phyloP scores from a whole-genome alignment of 257 asterid species.

The Capsicum rhomboideum region DNA sequence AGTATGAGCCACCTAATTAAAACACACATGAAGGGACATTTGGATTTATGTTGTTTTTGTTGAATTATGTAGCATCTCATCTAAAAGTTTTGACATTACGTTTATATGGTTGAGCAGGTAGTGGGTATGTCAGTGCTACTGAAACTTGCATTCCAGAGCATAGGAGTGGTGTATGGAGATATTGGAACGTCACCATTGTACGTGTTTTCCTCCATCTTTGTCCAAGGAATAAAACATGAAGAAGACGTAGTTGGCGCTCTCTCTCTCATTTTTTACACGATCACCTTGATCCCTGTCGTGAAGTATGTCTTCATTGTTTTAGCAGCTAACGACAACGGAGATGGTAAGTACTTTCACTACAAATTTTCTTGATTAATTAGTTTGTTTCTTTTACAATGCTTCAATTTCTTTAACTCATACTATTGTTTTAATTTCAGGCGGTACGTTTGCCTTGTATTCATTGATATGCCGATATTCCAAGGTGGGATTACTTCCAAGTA shows the following conservation, averaged over 20 bases:
- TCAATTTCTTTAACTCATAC: neutral
- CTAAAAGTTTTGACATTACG: neutral
- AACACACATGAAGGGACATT: neutral
- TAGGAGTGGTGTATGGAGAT: constrained; percentile 37
- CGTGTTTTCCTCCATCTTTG: neutral
- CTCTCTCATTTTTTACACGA: constrained; percentile 19
- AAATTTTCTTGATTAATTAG: neutral
- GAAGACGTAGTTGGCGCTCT: constrained; percentile 24
- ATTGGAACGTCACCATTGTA: constrained; percentile 21
- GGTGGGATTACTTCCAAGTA: constrained; percentile 46
- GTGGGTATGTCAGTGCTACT: neutral
- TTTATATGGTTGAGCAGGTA: neutral
- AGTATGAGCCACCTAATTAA: no score
- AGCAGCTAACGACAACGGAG: constrained; percentile 30
- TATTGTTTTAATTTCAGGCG: constrained; percentile 30
- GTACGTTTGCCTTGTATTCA: constrained; percentile 71
- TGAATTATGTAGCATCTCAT: neutral
- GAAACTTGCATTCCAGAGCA: constrained; percentile 26
- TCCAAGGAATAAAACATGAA: neutral
- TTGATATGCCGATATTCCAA: constrained; percentile 52
- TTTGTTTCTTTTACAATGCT: neutral
- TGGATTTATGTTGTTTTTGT: neutral
- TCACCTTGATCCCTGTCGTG: constrained; percentile 21
- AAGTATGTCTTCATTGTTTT: constrained; percentile 27
- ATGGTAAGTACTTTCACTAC: constrained; percentile 8